Base-by-base conservation (phyloP, 2,329 filamentous ascomycete genomes). In the Leptoxyphium fumago region DNA sequence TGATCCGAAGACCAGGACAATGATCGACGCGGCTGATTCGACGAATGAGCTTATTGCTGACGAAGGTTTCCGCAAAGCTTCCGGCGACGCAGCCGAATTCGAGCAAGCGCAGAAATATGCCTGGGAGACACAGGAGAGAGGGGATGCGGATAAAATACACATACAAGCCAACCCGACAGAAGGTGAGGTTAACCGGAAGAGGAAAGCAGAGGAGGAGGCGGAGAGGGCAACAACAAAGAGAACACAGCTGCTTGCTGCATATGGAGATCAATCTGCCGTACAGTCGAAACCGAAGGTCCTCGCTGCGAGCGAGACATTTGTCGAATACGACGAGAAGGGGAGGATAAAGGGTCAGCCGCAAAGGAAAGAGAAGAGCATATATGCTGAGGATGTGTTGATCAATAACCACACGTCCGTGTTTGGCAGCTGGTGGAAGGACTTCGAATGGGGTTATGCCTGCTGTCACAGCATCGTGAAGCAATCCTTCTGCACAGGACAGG, bases 351-450 rank as follows among this genome's bases (percentile, higher is more conserved):
- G 89, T n/a, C 78, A 78, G 21, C 80, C 81, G 1, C 83, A 81
- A 60, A 76, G 76, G 44, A 74, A 75, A 43, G 82, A 81, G 42
- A 89, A 84, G 61, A 94, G 86, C 36, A 96, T 95, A 61, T 98
- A 98, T 58, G 66, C 80, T 4, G 91, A 98, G 59, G 86, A 98
- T 56, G 72, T 95, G 1, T 68, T 83, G 43, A 75, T 82, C 61
- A 89, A 94, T 68, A 98, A 98, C 58, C 91, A 98, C 65, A 86
- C 78, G 2, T 81, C 82, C 0, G 81, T 94, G 2, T 98, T 87
- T 84, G 91, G 91, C 41, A 94, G 87, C 57, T 98, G 91, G 91
- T 98, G 91, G 91, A 77, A 79, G 43, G 80, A 85, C 58, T 96
- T 95, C 66, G 76, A 82, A 63, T 98, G 91, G 91, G 91, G 91